A percentile compares a stretch with the other conserved stretches of the same genome.
Conservation (phyloP, 2,329 filamentous ascomycete species). For the Camillea tinctor region DNA sequence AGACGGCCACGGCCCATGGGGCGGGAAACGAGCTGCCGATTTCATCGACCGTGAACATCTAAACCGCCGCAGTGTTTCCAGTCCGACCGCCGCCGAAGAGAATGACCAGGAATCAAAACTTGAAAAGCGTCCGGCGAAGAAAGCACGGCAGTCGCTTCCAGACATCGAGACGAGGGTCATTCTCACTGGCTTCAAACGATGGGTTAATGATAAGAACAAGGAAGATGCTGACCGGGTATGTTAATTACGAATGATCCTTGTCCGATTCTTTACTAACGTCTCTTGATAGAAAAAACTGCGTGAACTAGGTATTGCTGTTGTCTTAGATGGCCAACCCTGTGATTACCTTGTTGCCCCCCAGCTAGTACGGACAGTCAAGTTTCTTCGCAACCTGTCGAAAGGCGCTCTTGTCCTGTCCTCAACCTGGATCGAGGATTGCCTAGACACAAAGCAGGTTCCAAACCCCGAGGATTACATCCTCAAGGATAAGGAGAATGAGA, state of each 20-base stretch:
- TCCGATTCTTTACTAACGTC: slow-evolving; percentile 16
- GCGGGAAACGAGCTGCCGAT: slow-evolving; percentile 62
- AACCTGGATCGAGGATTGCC: slow-evolving; percentile 73
- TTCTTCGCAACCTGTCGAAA: slow-evolving; percentile 80
- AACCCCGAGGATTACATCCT: slow-evolving; percentile 66
- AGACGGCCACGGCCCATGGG: slow-evolving; percentile 51
- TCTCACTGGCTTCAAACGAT: slow-evolving; percentile 80
- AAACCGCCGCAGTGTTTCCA: slow-evolving; percentile 37
- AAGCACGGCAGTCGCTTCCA: slow-evolving; percentile 59
- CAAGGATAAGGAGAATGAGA: slow-evolving; percentile 70
- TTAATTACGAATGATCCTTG: slow-evolving; percentile 9
- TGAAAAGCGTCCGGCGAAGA: slow-evolving; percentile 59
- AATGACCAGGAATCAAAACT: slow-evolving; percentile 37
- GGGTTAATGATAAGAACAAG: slow-evolving; percentile 70
- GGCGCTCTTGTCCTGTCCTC: slow-evolving; percentile 76
- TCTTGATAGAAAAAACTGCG: slow-evolving; percentile 70
- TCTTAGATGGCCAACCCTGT: slow-evolving; percentile 71
- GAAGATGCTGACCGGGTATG: slow-evolving; percentile 81
- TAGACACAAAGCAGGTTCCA: slow-evolving; percentile 66
- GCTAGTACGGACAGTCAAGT: slow-evolving; percentile 89
- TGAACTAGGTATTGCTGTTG: slow-evolving; percentile 77
- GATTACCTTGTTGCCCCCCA: slow-evolving; percentile 86
- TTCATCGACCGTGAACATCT: slow-evolving; percentile 51
- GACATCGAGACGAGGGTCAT: slow-evolving; percentile 73
- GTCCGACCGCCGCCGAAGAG: slow-evolving; percentile 30